A percentile compares a stretch with the other conserved stretches of the same genome.
phyloP scores from a whole-genome alignment of 169 alveolate species.

The Plasmodium ovale region DNA sequence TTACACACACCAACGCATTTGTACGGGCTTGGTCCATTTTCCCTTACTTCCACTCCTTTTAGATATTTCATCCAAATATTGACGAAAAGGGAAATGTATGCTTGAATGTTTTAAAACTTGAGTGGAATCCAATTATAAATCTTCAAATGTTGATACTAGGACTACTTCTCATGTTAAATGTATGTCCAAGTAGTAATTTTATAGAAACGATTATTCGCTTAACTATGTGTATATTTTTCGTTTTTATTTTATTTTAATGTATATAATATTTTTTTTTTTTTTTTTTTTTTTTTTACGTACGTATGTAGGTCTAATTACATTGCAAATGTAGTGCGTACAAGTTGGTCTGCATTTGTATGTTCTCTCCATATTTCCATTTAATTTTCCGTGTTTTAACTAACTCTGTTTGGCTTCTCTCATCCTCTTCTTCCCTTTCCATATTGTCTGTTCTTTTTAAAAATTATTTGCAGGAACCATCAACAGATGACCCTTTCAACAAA shows the following conservation, averaged over 20 bases:
- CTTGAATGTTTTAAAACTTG: conserved; percentile 67
- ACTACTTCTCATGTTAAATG: conserved; percentile 38
- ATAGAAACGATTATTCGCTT: too few species aligned
- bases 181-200: background rate
- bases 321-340: too few species aligned
- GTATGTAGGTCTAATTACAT: too few species aligned
- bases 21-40: background rate
- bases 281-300: too few species aligned
- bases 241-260: background rate
- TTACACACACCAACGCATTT: background rate
- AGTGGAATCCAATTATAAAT: conserved; percentile 69
- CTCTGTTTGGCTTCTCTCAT: background rate
- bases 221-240: background rate
- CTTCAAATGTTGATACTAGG: conserved; percentile 68
- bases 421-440: background rate
- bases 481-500: conserved; percentile 64
- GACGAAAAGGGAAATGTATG: conserved; percentile 72
- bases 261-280: conserved; percentile 2
- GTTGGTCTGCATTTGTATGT: too few species aligned
- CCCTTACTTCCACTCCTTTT: background rate
- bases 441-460: conserved; percentile 3
- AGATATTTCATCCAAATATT: conserved; percentile 75
- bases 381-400: too few species aligned
- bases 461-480: conserved; percentile 75
- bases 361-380: too few species aligned